Evolutionary conservation across 2,329 filamentous ascomycete species (phyloP), one percentile per base, ranked within the genome.

Genomic region (Aspergillus japonicus): DNA sequence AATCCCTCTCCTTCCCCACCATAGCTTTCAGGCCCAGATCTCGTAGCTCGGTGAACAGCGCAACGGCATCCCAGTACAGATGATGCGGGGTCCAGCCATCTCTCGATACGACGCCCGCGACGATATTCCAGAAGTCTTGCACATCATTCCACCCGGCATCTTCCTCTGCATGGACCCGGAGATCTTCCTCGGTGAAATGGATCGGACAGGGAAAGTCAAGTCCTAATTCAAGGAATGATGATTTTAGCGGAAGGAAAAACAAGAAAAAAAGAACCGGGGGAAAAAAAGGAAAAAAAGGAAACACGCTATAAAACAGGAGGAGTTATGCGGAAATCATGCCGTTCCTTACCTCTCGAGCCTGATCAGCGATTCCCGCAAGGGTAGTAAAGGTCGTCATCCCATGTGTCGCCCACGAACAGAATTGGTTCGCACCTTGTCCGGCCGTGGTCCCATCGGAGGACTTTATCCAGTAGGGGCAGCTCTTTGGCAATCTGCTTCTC

Each of bases 81-180:
- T 76, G 69, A 57, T 70, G 68, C 19, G 69, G 61, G 16, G 74
- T 75, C 71, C 73, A 78, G 35, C 76, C 74, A 68, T 78, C 75
- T 33, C 75, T 67, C 54, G 67, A 57, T 35, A 78, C 70, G 62
- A 77, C 66, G 10, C 66, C 65, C 39, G 72, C 64, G 58, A 78
- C 59, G 52, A 62, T 65, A 50, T 74, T 69, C 70, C 73, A 78
- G 54, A 78, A 77, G 52, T 78, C 71, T 47, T 69, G 65, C 6
- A 65, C 63, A 8, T 68, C 60, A 50, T 70, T 69, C 66, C 64
- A 69, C 1, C 63, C 65, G 4, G 69, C 64, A 24, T 59, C 47
- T 49, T 70, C 68, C 11, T 64, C 44, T 8, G 50, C 21, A 31
- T 70, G 64, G 5, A 33, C 56, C 26, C 55, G 44, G 39, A 67